Percentiles rank a stretch among this genome's conserved stretches.
phyloP scores from a whole-genome alignment of 2,329 filamentous ascomycete genomes.

The Cladosporium sp. region DNA sequence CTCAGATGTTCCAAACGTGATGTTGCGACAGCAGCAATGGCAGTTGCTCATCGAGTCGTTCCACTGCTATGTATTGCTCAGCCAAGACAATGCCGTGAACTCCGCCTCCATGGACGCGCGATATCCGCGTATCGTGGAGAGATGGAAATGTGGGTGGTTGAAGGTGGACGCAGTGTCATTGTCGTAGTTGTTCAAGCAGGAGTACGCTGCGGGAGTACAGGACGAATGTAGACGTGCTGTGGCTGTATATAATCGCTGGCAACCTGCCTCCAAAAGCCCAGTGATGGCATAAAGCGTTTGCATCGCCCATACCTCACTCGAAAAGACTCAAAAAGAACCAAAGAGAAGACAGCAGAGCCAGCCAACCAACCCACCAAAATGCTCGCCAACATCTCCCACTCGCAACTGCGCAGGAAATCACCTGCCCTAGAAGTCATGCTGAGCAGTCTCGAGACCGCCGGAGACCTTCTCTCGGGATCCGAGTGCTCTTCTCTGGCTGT shows the following conservation, averaged over 20 bases:
- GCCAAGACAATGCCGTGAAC: neutral
- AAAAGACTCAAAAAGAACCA: too few species aligned
- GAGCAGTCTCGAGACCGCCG: neutral
- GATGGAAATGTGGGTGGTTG: neutral
- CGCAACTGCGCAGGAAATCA: neutral
- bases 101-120: neutral
- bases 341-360: neutral
- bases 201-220: neutral
- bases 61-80: neutral
- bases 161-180: too few species aligned
- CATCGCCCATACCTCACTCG: too few species aligned
- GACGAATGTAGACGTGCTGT: too few species aligned
- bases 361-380: neutral
- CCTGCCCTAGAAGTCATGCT: neutral
- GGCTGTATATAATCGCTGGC: neutral
- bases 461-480: conserved; percentile 2
- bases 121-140: neutral
- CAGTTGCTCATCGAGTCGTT: neutral
- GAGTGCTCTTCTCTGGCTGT: conserved; percentile 3
- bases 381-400: neutral
- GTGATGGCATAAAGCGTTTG: too few species aligned
- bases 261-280: too few species aligned
- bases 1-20: neutral
- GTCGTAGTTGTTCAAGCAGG: neutral
- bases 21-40: neutral